Conservation (phyloP, 352 stramenopile species). For the Pythium biforme region DNA sequence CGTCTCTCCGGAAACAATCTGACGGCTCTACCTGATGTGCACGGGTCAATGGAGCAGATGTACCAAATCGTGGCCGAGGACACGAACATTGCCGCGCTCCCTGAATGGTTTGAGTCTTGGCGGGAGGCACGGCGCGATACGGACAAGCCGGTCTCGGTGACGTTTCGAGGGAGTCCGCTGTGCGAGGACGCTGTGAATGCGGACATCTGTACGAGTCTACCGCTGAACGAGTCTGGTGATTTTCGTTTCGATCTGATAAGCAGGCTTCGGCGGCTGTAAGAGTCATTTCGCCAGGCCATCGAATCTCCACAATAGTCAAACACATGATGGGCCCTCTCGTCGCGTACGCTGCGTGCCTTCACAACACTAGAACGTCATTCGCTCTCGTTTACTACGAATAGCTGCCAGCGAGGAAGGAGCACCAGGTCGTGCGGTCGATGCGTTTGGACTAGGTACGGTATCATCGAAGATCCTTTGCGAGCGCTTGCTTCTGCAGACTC, state of each 20-base stretch:
- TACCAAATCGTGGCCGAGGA: not conserved
- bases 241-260: not conserved
- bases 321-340: no score
- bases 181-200: not conserved
- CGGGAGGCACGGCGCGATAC: not conserved
- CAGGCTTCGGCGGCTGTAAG: not conserved
- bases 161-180: not conserved
- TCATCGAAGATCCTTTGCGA: no score
- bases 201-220: not conserved
- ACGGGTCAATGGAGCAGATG: not conserved
- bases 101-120: not conserved
- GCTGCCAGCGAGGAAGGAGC: no score
- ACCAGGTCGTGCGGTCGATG: no score
- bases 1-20: not conserved
- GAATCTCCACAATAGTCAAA: no score
- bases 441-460: no score
- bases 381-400: no score
- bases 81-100: not conserved
- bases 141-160: not conserved
- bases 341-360: no score
- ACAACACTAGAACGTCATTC: no score
- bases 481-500: constrained; percentile 88
- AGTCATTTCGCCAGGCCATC: no score
- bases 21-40: not conserved
- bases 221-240: not conserved